Evolutionary conservation across 805 yeast species (phyloP), one percentile per base, ranked within the genome.

Genomic region (Kodamaea jinghongensis): DNA sequence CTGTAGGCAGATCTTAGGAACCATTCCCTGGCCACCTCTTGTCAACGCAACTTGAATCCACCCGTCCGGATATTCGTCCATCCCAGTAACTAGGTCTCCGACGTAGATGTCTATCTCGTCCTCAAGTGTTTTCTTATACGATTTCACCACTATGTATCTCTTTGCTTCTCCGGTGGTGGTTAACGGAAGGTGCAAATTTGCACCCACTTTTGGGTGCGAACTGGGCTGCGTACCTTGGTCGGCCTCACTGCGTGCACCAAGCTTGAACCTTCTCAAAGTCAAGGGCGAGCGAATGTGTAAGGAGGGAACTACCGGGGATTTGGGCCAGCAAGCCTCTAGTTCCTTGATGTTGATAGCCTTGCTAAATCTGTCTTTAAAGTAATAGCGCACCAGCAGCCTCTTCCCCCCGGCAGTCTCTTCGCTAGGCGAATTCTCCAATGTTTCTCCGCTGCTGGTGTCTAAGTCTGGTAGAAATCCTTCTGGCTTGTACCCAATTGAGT

Each of bases 1-100:
- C 30, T 45, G 46, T 16, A 65, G 45, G 45, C 65, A 60, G 31
- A 54, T 41, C 30, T 48, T 46, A 0, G 74, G 74, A 3, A 65
- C 61, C 46, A 67, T 56, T 2, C 74, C 73, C 14, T 32, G 34
- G 4, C 35, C 38, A 10, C 48, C 49, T 4, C 41, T 47, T 1
- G 45, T 31, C 13, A 50, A 6, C 20, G 49, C 52, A 12, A 65
- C 63, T 13, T 52, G 51, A 43, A 69, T 65, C 74, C 74, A 69
- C 3, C 70, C 71, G 34, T 67, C 72, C 9, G 60, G 44, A 41
- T 58, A 63, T 4, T 45, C 48, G 16, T 52, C 50, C 17, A 52
- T 35, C 3, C 64, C 37, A 6, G 39, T 26, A 2, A 63, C 67
- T 17, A 44, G 42, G 28, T 69, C 69, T 1, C 71, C 71, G 3